Base-by-base conservation (phyloP, 768 basidiomycete genomes). In the Crassisporium funariophilum region DNA sequence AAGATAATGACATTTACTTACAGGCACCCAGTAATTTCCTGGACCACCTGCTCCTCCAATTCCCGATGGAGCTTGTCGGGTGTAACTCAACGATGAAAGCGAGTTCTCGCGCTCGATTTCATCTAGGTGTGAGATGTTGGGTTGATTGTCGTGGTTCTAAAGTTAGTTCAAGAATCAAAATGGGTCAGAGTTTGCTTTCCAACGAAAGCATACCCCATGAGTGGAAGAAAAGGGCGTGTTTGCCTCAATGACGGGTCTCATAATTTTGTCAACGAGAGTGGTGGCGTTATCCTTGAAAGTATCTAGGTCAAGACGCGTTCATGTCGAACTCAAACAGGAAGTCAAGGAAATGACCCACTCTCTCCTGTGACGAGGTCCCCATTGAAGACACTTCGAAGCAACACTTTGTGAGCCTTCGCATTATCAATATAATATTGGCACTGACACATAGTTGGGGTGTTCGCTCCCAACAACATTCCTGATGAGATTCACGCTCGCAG, bases 1-100 rank as follows among this genome's bases (percentile, higher is more conserved):
- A 27, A 8, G 19, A 21, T 9, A 37, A 1, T 9, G 21, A 9
- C n/a, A n/a, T n/a, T n/a, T n/a, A 49, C 49, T 44, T 41, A 87
- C 77, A 2, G 85, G 85, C 29, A 87, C 82, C 86, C 86, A 86
- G 54, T 86, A 86, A n/a, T n/a, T n/a, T n/a, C n/a, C n/a, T n/a
- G n/a, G n/a, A n/a, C n/a, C n/a, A n/a, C n/a, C n/a, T n/a, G 58
- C 55, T 1, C 83, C 84, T 6, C 84, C 82, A 10, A 84, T 66
- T 10, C 81, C 77, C 4, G 70, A 56, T 3, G 82, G 81, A 7
- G 81, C 72, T 41, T 63, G 50, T 3, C 83, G 77, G 0, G 84
- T 86, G 56, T 86, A 86, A 15, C 78, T 81, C 29, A 75, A 62
- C 5, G 71, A 72, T 1, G 83, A 78, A 27, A 79, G 72, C 24